Conservation (phyloP, 208 protist genomes). For the Porcisia hertigi region DNA sequence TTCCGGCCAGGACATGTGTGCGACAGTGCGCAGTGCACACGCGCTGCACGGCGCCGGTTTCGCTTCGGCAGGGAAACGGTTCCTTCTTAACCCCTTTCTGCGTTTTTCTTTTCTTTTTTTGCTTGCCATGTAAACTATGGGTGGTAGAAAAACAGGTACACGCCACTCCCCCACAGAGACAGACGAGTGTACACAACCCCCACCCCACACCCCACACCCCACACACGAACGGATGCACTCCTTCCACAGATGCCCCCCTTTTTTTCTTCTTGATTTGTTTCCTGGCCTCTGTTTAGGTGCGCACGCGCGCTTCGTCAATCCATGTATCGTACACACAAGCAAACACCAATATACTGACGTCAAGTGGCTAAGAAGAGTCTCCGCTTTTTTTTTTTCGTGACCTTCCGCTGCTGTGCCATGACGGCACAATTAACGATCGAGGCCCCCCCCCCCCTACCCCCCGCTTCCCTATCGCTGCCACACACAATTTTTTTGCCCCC, state of each 20-base stretch:
- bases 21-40: neutral
- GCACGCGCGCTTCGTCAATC: neutral
- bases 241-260: neutral
- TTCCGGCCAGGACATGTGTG: neutral
- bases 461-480: no score
- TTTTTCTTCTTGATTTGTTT: neutral
- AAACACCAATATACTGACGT: neutral
- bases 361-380: no score
- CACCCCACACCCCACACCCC: neutral
- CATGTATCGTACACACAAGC: conserved; percentile 2
- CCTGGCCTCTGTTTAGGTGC: neutral
- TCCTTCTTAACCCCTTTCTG: neutral
- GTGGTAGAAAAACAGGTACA: neutral
- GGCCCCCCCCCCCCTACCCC: no score
- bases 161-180: neutral
- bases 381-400: no score
- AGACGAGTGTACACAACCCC: neutral
- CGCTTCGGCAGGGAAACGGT: neutral
- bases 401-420: no score
- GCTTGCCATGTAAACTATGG: neutral
- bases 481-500: no score
- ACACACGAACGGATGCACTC: neutral
- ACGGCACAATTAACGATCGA: no score
- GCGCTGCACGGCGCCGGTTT: neutral
- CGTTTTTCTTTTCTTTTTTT: neutral